Conservation (phyloP, 345 rosid genomes). For the Euphorbia lathyris region DNA sequence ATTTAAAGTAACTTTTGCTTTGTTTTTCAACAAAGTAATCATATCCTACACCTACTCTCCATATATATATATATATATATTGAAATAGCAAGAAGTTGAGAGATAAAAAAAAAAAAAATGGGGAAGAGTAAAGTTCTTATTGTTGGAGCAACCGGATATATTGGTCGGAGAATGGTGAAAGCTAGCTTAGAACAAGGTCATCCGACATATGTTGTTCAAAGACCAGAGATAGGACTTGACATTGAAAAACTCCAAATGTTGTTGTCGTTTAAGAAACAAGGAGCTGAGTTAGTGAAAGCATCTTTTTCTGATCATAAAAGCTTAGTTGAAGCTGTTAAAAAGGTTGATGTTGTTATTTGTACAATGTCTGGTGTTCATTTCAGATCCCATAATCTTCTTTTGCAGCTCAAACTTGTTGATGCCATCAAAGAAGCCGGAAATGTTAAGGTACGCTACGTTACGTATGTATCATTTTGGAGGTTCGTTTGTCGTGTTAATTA, state of each 20-base stretch:
- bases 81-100: too few species aligned
- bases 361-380: slow-evolving; percentile 68
- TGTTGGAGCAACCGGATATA: slow-evolving; percentile 63
- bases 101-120: slow-evolving; percentile 14
- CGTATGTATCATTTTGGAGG: too few species aligned
- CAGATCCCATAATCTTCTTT: slow-evolving; percentile 44
- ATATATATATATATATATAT: too few species aligned
- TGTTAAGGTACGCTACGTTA: slow-evolving; percentile 63
- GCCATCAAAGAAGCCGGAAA: slow-evolving; percentile 74
- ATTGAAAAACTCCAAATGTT: slow-evolving; percentile 55
- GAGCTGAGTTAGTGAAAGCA: slow-evolving; percentile 45
- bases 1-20: too few species aligned
- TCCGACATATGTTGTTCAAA: slow-evolving; percentile 51
- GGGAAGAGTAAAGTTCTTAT: slow-evolving; percentile 51
- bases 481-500: too few species aligned
- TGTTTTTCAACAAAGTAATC: too few species aligned
- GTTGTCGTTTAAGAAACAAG: slow-evolving; percentile 48
- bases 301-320: slow-evolving; percentile 45
- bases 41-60: too few species aligned
- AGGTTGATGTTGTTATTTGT: slow-evolving; percentile 57
- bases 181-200: slow-evolving; percentile 56
- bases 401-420: slow-evolving; percentile 58
- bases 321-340: slow-evolving; percentile 49
- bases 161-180: slow-evolving; percentile 54
- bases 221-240: slow-evolving; percentile 59